A percentile compares a stretch with the other conserved stretches of the same genome.
phyloP scores from a whole-genome alignment of 306 rosid genomes.

The Astragalus glycyphyllos region DNA sequence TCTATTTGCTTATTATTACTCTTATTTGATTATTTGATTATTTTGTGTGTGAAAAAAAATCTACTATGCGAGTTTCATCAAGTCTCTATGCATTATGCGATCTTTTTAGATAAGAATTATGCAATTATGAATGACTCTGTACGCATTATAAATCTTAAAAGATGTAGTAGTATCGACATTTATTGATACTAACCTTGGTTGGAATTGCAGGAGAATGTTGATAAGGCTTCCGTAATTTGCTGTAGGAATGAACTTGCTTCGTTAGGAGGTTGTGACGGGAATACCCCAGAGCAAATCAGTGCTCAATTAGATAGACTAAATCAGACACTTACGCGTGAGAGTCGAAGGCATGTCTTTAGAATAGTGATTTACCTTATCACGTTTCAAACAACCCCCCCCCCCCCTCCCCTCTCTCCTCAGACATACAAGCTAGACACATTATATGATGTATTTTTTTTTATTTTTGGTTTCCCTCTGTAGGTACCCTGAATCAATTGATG shows the following conservation, averaged over 20 bases:
- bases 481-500: slow-evolving; percentile 80
- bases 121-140: slow-evolving; percentile 2
- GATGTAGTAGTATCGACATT: slow-evolving; percentile 11
- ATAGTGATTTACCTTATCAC: slow-evolving; percentile 19
- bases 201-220: slow-evolving; percentile 65
- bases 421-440: neutral
- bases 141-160: slow-evolving; percentile 3
- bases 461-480: slow-evolving; percentile 49
- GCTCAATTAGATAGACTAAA: slow-evolving; percentile 64
- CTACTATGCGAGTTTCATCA: slow-evolving; percentile 27
- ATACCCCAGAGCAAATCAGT: slow-evolving; percentile 81
- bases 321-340: slow-evolving; percentile 69
- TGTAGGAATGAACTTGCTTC: slow-evolving; percentile 68
- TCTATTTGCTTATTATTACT: slow-evolving; percentile 20
- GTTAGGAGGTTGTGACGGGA: slow-evolving; percentile 66
- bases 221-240: slow-evolving; percentile 83
- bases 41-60: slow-evolving; percentile 6
- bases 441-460: slow-evolving; percentile 12
- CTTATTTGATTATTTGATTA: neutral
- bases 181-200: slow-evolving; percentile 39
- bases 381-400: slow-evolving; percentile 34
- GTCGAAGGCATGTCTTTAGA: slow-evolving; percentile 55
- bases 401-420: neutral
- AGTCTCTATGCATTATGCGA: slow-evolving; percentile 4
- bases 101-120: neutral